Evolutionary conservation across 2,329 filamentous ascomycete genomes (phyloP).

Genomic region (Claviceps quebecensis): DNA sequence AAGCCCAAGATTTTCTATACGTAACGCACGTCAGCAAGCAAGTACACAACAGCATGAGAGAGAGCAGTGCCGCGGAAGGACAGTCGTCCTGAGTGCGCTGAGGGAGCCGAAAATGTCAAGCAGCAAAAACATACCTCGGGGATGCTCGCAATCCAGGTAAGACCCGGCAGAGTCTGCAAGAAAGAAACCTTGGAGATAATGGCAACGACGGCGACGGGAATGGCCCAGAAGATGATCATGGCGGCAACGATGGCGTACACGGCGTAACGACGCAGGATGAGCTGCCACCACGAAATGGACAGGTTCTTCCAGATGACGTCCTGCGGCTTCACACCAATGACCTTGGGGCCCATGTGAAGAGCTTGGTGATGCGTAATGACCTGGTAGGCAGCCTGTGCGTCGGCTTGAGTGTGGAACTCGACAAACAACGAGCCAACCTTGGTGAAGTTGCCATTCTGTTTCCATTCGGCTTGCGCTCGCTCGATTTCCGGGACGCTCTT

Average conservation of each 20-base stretch:
- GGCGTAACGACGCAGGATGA: slow-evolving; percentile 52
- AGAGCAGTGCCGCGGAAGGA: neutral
- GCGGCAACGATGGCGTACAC: slow-evolving; percentile 53
- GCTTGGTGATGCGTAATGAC: slow-evolving; percentile 68
- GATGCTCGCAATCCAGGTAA: slow-evolving; percentile 59
- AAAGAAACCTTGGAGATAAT: slow-evolving; percentile 70
- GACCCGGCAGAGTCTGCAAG: slow-evolving; percentile 51
- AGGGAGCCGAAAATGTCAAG: neutral
- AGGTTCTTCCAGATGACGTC: slow-evolving; percentile 85
- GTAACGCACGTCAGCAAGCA: too few relatives aligned
- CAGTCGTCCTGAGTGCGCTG: too few relatives aligned
- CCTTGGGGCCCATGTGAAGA: slow-evolving; percentile 72
- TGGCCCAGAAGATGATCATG: slow-evolving; percentile 74
- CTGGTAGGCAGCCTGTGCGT: slow-evolving; percentile 77
- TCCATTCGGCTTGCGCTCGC: slow-evolving; percentile 47
- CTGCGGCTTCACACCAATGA: slow-evolving; percentile 63
- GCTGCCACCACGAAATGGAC: slow-evolving; percentile 54
- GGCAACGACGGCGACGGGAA: slow-evolving; percentile 66
- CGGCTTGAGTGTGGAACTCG: slow-evolving; percentile 69
- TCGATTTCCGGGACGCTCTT: slow-evolving; percentile 51
- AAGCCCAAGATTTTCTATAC: slow-evolving; percentile 50
- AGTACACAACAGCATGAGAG: neutral
- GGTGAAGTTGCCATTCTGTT: slow-evolving; percentile 43
- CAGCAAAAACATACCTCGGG: slow-evolving; percentile 29
- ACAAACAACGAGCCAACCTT: slow-evolving; percentile 72